These are phyloP conservation scores for Beauveria medogensis DNA, from an alignment of 2,329 filamentous ascomycete genomes.

Conservation along the genomic window DNA sequence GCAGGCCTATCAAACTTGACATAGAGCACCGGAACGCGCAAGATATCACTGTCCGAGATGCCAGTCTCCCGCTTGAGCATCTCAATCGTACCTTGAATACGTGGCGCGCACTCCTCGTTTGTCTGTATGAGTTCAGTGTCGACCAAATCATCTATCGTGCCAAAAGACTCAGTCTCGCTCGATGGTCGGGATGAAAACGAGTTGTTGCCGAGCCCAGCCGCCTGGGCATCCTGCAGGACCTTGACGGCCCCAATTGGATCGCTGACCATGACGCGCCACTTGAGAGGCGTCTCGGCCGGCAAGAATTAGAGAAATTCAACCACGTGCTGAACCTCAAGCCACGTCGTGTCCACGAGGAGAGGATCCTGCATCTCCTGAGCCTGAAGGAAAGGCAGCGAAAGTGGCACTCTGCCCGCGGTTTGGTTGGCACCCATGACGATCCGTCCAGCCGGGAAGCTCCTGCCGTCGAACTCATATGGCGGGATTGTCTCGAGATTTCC, in stretches of 20 bases:
- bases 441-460: too few relatives aligned
- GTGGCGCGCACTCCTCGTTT: not conserved
- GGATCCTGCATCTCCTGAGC: not conserved
- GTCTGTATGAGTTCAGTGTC: not conserved
- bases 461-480: too few relatives aligned
- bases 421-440: not conserved
- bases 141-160: not conserved
- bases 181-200: too few relatives aligned
- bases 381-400: not conserved
- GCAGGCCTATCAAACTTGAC: not conserved
- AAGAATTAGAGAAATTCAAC: not conserved
- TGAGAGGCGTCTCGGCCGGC: not conserved
- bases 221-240: not conserved
- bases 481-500: too few relatives aligned
- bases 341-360: not conserved
- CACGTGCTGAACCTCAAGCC: not conserved
- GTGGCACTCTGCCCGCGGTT: not conserved
- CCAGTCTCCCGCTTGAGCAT: not conserved
- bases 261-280: not conserved
- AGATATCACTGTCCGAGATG: not conserved
- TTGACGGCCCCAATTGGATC: not conserved
- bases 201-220: not conserved
- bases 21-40: not conserved
- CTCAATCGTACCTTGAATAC: not conserved
- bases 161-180: not conserved